Percentiles rank a stretch among this genome's conserved stretches.
phyloP scores from a whole-genome alignment of 202 grass and related monocot genomes.

The Panicum hallii region DNA sequence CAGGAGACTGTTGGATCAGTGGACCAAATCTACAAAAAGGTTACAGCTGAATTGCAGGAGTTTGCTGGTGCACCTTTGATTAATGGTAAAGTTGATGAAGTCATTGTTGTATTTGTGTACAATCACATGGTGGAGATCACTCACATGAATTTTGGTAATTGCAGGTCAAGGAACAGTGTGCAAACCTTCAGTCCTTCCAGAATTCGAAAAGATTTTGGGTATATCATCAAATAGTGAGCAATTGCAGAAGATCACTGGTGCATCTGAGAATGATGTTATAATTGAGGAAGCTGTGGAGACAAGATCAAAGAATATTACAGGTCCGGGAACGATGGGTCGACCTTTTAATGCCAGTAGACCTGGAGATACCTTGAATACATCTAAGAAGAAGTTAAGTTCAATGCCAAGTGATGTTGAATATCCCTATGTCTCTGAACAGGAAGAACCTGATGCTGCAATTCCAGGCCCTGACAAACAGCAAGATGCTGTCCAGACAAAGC shows the following conservation, averaged over 20 bases:
- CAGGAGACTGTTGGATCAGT: slow-evolving; percentile 36
- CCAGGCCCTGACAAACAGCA: not conserved
- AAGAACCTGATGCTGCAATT: slow-evolving; percentile 23
- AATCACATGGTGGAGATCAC: slow-evolving; percentile 1
- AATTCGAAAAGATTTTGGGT: slow-evolving; percentile 20
- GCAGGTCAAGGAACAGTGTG: not conserved
- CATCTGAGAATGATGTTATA: not conserved
- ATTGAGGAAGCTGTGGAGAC: not conserved
- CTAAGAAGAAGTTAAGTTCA: slow-evolving; percentile 20
- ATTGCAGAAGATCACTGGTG: slow-evolving; percentile 22
- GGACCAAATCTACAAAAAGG: not conserved
- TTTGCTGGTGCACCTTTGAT: slow-evolving; percentile 2
- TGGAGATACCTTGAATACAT: slow-evolving; percentile 4
- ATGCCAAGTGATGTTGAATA: not conserved
- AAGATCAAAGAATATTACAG: not conserved
- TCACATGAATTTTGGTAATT: slow-evolving; percentile 29
- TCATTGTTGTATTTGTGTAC: slow-evolving; percentile 10
- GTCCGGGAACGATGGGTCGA: not conserved
- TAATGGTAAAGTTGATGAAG: slow-evolving; percentile 34
- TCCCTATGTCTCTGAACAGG: slow-evolving; percentile 36
- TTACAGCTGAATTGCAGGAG: slow-evolving; percentile 23
- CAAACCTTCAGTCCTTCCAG: slow-evolving; percentile 8
- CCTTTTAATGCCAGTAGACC: slow-evolving; percentile 7
- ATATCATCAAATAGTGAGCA: slow-evolving; percentile 11
- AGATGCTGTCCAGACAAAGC: not conserved